Percentiles rank a stretch among this genome's conserved stretches.
These are phyloP conservation scores for Camelina sativa DNA, from an alignment of 345 rosid genomes.

Conservation along the genomic window DNA sequence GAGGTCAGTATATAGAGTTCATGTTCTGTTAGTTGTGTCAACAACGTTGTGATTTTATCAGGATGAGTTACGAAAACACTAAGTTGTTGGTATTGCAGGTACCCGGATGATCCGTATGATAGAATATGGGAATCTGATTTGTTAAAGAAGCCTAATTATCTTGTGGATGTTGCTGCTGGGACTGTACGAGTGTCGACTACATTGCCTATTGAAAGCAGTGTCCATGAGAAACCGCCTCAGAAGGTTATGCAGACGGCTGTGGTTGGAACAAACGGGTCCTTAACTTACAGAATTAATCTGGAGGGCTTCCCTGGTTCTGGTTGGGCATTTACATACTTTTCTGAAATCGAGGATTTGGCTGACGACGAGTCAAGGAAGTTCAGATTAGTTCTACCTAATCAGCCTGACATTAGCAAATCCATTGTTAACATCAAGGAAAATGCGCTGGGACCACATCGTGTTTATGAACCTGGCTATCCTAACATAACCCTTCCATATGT, in stretches of 20 bases:
- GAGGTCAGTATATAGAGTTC: slow-evolving; percentile 53
- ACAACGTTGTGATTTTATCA: slow-evolving; percentile 27
- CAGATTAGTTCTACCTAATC: slow-evolving; percentile 71
- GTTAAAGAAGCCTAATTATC: slow-evolving; percentile 77
- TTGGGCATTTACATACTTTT: slow-evolving; percentile 86
- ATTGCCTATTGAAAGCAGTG: slow-evolving; percentile 54
- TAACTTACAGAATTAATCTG: slow-evolving; percentile 86
- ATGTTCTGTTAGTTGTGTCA: slow-evolving; percentile 11
- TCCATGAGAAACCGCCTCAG: slow-evolving; percentile 69
- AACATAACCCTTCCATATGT: slow-evolving; percentile 88
- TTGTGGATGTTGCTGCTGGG: slow-evolving; percentile 95
- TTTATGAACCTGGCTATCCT: slow-evolving; percentile 84
- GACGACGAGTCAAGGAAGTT: slow-evolving; percentile 81
- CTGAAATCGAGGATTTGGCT: slow-evolving; percentile 87
- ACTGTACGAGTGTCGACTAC: slow-evolving; percentile 73
- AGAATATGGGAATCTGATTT: slow-evolving; percentile 96
- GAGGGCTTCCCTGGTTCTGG: slow-evolving; percentile 96
- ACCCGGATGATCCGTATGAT: slow-evolving; percentile 96
- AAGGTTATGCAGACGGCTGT: slow-evolving; percentile 99
- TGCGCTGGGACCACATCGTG: slow-evolving; percentile 73
- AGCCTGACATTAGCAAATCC: slow-evolving; percentile 76
- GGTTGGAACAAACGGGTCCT: slow-evolving; percentile 87
- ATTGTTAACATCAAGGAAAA: slow-evolving; percentile 90
- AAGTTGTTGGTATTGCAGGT: slow-evolving; percentile 45
- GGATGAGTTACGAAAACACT: slow-evolving; percentile 27